These are phyloP conservation scores for Annulohypoxylon bovei DNA, from an alignment of 495 filamentous ascomycete genomes.

Conservation along the genomic window DNA sequence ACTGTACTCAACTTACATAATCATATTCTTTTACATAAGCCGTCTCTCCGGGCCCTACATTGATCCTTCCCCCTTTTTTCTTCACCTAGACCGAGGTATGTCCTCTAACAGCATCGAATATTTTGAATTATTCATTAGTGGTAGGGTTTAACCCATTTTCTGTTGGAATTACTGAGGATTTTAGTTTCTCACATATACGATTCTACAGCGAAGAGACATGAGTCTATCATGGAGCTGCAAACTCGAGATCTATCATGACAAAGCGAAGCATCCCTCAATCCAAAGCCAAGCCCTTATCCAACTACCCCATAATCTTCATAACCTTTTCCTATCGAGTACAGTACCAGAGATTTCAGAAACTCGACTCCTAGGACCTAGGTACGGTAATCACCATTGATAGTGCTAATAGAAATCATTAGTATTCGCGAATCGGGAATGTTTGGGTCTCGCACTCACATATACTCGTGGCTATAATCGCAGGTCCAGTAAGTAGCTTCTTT, in stretches of 20 bases:
- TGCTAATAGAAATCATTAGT: constrained; percentile 23
- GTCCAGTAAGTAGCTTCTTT: constrained; percentile 91
- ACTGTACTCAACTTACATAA: too few relatives aligned
- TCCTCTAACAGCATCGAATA: too few relatives aligned
- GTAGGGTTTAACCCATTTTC: not conserved
- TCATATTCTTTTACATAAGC: not conserved
- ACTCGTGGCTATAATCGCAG: constrained; percentile 98
- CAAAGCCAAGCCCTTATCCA: not conserved
- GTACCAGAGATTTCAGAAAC: not conserved
- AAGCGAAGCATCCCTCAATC: not conserved
- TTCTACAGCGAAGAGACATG: not conserved
- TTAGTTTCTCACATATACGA: not conserved
- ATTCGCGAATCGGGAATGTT: not conserved
- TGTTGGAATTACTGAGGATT: not conserved
- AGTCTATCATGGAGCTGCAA: constrained; percentile 1
- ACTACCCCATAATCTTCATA: not conserved
- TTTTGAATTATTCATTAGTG: too few relatives aligned
- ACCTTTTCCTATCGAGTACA: not conserved
- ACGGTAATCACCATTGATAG: constrained; percentile 40
- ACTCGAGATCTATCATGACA: constrained; percentile 12
- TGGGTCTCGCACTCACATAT: constrained; percentile 60
- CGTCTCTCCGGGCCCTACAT: too few relatives aligned
- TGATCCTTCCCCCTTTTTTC: not conserved
- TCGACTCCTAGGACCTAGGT: too few relatives aligned
- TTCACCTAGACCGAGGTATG: too few relatives aligned